Base-by-base conservation (phyloP, 257 asterid species). In the Solanum tacnaense region DNA sequence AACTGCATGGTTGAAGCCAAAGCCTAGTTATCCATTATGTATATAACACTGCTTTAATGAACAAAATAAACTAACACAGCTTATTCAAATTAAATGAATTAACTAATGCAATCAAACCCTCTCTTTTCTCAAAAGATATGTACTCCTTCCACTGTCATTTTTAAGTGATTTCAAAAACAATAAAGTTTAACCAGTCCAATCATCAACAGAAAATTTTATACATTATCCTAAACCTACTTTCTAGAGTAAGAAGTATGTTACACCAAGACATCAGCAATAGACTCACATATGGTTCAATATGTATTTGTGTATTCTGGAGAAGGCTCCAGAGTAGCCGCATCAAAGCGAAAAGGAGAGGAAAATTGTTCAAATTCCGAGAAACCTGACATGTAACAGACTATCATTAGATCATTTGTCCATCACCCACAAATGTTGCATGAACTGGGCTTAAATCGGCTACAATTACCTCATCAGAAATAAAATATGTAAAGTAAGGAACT, bases 321-420 rank as follows among this genome's bases (percentile, higher is more conserved):
- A 97, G 99, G 93, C 98, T 95, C 95, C 97, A 92, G 70, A 94
- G 98, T 78, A 97, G 95, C 56, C 99, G 98, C 99, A 97, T 97
- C 91, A 97, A 93, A 86, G 98, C 98, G 75, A 92, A 93, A 89
- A 96, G 98, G 87, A 94, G 96, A 70, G 94, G 71, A 27, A 91
- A 94, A 89, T 92, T 96, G 88, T 89, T 94, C 93, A 96, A 89
- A 89, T 93, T 97, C 90, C 96, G 96, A 46, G 98, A 91, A 86
- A 96, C 99, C 99, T 97, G 93, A 86, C 87, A 92, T 58, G 84
- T 89, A 81, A 85, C 25, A 87, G 86, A 89, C 67, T 44, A 79
- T 78, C 65, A 79, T 79, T 16, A 78, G 60, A 84, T 83, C 41
- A 38, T 88, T 58, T 71, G 86, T 41, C 84, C 52, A 83, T 67